Conservation (phyloP, 805 yeast species). For the Monosporozyma aquatica region DNA sequence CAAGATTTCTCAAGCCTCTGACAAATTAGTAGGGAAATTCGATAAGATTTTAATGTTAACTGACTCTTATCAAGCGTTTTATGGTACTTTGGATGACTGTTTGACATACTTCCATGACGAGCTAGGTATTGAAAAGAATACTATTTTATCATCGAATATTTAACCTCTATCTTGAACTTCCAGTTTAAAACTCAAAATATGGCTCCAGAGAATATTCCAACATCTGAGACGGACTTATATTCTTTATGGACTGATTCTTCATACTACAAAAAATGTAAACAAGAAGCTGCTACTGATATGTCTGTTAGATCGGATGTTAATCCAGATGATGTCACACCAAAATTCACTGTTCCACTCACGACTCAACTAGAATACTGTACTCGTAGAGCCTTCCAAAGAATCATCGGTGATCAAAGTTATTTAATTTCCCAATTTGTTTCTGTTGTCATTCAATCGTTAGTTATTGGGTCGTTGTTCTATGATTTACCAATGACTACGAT, state of each 20-base stretch:
- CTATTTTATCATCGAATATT: slow-evolving; percentile 56
- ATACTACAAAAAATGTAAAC: slow-evolving; percentile 16
- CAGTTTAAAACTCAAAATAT: slow-evolving; percentile 9
- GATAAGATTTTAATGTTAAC: slow-evolving; percentile 40
- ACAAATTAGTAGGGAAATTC: slow-evolving; percentile 39
- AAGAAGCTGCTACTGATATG: slow-evolving; percentile 26
- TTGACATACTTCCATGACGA: slow-evolving; percentile 37
- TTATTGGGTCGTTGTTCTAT: slow-evolving; percentile 44
- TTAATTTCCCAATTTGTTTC: slow-evolving; percentile 36
- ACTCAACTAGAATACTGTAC: slow-evolving; percentile 40
- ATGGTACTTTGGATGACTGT: slow-evolving; percentile 37
- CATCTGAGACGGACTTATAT: slow-evolving; percentile 40
- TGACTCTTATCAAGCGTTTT: slow-evolving; percentile 41
- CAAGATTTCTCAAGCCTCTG: slow-evolving; percentile 43
- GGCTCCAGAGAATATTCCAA: slow-evolving; percentile 4
- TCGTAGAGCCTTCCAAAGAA: slow-evolving; percentile 37
- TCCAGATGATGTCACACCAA: slow-evolving; percentile 23
- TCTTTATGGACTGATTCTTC: slow-evolving; percentile 27
- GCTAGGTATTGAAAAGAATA: slow-evolving; percentile 44
- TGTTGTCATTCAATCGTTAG: slow-evolving; percentile 32
- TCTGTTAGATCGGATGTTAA: slow-evolving; percentile 19
- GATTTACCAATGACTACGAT: slow-evolving; percentile 36
- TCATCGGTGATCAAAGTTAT: slow-evolving; percentile 38
- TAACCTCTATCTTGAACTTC: slow-evolving; percentile 47
- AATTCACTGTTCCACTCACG: slow-evolving; percentile 14